Evolutionary conservation across 495 filamentous ascomycete genomes (phyloP), one percentile per base, ranked within the genome.

Genomic region (Aspergillus steynii): DNA sequence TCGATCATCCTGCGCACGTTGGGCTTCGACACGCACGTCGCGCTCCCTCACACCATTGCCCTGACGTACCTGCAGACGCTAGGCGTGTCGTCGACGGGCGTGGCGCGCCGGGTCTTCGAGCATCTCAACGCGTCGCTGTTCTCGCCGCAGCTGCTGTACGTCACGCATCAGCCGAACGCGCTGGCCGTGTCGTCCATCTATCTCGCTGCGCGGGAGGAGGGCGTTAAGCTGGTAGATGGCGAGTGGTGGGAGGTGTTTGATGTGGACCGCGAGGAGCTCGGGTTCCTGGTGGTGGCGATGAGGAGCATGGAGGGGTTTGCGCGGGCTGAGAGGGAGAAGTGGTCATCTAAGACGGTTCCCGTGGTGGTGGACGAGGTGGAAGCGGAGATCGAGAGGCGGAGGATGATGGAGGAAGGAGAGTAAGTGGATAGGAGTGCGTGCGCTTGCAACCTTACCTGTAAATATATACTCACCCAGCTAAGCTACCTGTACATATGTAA

Each of bases 231-330:
- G 73, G 90, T 94, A 2, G 87, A 87, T 53, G 81, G 77, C 28
- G 88, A 91, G 54, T 99, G 95, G 95, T 99, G 95, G 95, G 93
- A 96, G 75, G 90, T 97, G 0, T 98, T 99, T 73, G 95, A 99
- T 77, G 90, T 93, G n/a, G 94, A 97, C 53, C 81, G 96, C 26
- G 95, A 99, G 80, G 93, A 96, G 71, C 78, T 98, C 52, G 95
- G 95, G 3, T 98, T 98, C 66, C 68, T 99, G 64, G 94, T 96
- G 12, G 91, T 96, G 29, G 93, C 80, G 0, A 86, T 99, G 85
- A 76, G 84, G 53, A 96, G 94, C 58, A 80, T 94, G 50, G 88
- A 90, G 63, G 87, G 85, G 0, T 93, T 90, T 74, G 87, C 85
- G 49, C 70, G 68, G 54, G 76, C 70, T 7, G 86, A 89, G 66